Percentiles rank a stretch among this genome's conserved stretches.
These are phyloP conservation scores for Sclerotinia borealis DNA, from an alignment of 2,329 filamentous ascomycete species.

Conservation along the genomic window DNA sequence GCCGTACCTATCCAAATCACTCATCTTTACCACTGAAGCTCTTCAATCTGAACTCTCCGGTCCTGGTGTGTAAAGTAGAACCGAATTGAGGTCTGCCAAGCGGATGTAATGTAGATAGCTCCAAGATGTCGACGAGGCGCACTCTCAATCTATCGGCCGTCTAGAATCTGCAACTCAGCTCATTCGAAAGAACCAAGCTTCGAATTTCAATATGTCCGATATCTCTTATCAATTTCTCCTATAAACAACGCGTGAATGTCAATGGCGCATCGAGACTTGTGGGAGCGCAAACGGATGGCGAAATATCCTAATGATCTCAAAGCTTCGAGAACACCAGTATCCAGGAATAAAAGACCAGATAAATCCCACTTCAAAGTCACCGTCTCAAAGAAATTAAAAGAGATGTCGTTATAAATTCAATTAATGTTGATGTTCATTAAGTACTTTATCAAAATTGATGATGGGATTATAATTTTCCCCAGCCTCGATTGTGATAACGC, in stretches of 20 bases:
- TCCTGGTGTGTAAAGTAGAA: not conserved
- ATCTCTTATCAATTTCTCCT: not conserved
- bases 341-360: not conserved
- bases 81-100: not conserved
- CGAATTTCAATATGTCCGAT: not conserved
- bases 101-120: not conserved
- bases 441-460: not conserved
- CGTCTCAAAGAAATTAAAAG: not conserved
- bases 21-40: conserved; percentile 52
- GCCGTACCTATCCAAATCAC: conserved; percentile 80
- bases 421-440: not conserved
- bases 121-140: not conserved
- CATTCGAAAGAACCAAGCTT: conserved; percentile 1
- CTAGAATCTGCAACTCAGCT: not conserved
- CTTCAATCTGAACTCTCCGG: not conserved
- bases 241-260: not conserved
- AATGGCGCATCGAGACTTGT: conserved; percentile 21
- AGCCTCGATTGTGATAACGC: conserved; percentile 19
- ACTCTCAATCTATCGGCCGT: not conserved
- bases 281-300: conserved; percentile 8
- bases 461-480: conserved; percentile 8
- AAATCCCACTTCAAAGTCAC: not conserved
- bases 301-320: not conserved
- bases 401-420: not conserved
- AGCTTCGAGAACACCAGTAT: not conserved